Evolutionary conservation across 257 asterid genomes (phyloP), one percentile per base, ranked within the genome.

Genomic region (Galeopsis tetrahit): DNA sequence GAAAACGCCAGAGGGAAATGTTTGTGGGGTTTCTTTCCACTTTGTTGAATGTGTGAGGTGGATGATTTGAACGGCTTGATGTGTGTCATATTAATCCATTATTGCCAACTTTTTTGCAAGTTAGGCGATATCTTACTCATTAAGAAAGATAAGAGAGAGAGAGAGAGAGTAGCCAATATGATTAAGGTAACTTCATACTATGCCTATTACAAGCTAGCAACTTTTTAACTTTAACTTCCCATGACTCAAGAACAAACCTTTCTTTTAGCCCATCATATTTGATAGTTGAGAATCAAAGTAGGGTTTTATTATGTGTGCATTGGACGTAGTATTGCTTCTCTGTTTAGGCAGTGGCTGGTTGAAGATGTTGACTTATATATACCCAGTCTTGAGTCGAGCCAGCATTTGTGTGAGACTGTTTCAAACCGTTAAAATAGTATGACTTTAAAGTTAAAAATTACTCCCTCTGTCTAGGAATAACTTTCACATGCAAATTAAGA

Each of bases 71-170:
- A 72, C 57, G 86, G 83, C 31, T 9, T 7, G 39, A 75, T 64
- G 15, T 40, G 32, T 43, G 10, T 68, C 52, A 43, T 67, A 59
- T 43, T 60, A 15, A 66, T 4, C n/a, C 21, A 38, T 14, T 4
- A 5, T 13, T 67, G 53, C 40, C 4, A 48, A 46, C 46, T 68
- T 67, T 75, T 77, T 60, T 82, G 36, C n/a, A 44, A 46, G 81
- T 70, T 44, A 59, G 73, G 74, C 57, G 48, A 65, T 52, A 80
- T 84, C 96, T 91, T 89, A 74, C 81, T 72, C 89, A 81, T 63
- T 89, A 91, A 91, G 97, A 64, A 85, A 90, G 75, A 17, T 4
- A n/a, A 39, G 49, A 58, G 49, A 42, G 15, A 21, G 28, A 21
- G 28, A 21, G 28, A 21, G 28, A 21, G 28, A 21, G 72, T 35